Percentiles rank a stretch among this genome's conserved stretches.
phyloP scores from a whole-genome alignment of 2,329 filamentous ascomycete species.

The Cyphellophora attinorum region DNA sequence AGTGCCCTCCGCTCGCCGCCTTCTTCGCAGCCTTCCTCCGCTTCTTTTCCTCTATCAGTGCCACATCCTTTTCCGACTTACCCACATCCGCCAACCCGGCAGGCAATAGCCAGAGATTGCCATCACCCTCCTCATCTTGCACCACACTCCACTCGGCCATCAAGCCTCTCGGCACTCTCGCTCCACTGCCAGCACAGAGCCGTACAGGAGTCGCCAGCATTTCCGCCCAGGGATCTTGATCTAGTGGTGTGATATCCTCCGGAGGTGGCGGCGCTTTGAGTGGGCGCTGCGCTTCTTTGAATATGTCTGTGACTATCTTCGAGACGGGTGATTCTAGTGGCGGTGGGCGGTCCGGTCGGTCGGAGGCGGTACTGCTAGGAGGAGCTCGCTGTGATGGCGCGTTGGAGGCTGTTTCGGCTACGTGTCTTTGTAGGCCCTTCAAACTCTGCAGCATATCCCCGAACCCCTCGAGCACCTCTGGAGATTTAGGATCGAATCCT shows the following conservation, averaged over 20 bases:
- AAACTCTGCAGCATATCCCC: not conserved
- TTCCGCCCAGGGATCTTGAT: conserved; percentile 16
- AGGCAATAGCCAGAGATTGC: conserved; percentile 11
- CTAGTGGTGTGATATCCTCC: conserved; percentile 8
- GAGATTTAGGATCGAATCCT: no score
- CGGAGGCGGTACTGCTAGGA: not conserved
- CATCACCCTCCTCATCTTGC: conserved; percentile 6
- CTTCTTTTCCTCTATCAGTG: conserved; percentile 3
- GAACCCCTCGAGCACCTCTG: not conserved
- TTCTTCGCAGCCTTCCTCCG: not conserved
- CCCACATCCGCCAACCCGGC: conserved; percentile 13
- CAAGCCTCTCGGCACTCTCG: conserved; percentile 12
- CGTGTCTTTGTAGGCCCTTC: no score
- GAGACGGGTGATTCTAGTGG: conserved; percentile 11
- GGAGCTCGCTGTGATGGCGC: no score
- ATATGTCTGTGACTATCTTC: not conserved
- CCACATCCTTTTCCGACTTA: conserved; percentile 6
- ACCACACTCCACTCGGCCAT: conserved; percentile 10
- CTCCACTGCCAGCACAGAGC: conserved; percentile 9
- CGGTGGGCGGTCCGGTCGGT: not conserved
- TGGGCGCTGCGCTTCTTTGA: conserved; percentile 1
- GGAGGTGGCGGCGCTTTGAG: conserved; percentile 7
- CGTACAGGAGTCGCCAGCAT: conserved; percentile 15
- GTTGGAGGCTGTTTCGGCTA: no score
- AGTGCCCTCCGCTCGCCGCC: conserved; percentile 1